These are phyloP conservation scores for Camelina hispida DNA, from an alignment of 345 rosid genomes.

Conservation along the genomic window DNA sequence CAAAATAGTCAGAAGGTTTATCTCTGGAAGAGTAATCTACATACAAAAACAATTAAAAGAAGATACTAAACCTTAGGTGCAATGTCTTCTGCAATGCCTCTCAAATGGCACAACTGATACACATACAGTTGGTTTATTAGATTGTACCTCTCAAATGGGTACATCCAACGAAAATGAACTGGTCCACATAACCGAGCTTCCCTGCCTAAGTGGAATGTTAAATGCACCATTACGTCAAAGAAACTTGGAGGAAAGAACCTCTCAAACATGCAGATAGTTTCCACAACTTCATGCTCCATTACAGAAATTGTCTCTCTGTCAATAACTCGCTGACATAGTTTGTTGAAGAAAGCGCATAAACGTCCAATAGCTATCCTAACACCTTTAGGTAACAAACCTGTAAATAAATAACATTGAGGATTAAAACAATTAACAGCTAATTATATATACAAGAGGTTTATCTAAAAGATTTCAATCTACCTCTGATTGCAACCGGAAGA, in stretches of 20 bases:
- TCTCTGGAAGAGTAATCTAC: no score
- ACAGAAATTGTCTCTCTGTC: neutral
- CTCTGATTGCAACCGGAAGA: no score
- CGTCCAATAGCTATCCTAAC: neutral
- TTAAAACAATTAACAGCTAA: no score
- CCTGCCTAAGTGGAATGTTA: neutral
- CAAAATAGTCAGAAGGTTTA: no score
- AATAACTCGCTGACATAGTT: no score
- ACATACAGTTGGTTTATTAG: neutral
- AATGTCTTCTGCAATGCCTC: no score
- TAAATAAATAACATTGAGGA: neutral
- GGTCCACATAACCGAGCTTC: conserved; percentile 4
- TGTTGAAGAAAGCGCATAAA: neutral
- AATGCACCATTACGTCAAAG: neutral
- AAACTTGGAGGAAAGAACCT: neutral
- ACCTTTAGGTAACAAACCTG: neutral
- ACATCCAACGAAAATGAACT: neutral
- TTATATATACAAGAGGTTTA: no score
- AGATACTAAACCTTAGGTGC: no score
- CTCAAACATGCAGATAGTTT: no score
- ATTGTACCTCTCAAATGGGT: neutral
- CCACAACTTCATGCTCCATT: no score
- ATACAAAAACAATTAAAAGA: no score
- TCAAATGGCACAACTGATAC: neutral
- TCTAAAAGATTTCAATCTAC: no score